Base-by-base conservation (phyloP, 2,329 filamentous ascomycete genomes). In the Bipolaris oryzae region DNA sequence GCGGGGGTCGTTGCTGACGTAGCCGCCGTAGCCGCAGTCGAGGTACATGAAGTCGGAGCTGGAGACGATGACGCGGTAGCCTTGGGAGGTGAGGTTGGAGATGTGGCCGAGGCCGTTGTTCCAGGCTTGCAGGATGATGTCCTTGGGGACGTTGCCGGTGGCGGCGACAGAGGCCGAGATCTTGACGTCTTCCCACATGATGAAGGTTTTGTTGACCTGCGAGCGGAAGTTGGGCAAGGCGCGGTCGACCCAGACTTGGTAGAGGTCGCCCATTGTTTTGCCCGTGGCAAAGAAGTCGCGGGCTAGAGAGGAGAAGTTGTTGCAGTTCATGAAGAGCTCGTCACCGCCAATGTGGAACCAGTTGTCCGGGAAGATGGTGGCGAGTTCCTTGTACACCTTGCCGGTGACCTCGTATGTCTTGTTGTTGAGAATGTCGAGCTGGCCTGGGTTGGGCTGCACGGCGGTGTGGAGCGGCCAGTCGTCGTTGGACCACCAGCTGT, bases 401-500 rank as follows among this genome's bases (percentile, higher is more conserved):
- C 74, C 70, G 1, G 85, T 80, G 2, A 84, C 79, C 28, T 82
- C 78, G 66, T 85, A 85, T 3, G 83, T 85, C 62, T 81, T 81
- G 74, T 81, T 77, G 70, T 84, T 82, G 55, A 85, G 74, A 47
- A 84, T 81, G 57, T 85, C 83, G 47, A 85, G 78, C 59, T 85
- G 83, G 18, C 83, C 83, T 0, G 83, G 83, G 63, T 82, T 84
- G 1, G 83, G 83, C 73, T 85, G 74, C 7, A 85, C 81, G 53
- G 80, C 84, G 1, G 84, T 86, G 62, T 85, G 82, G 20, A 79
- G 70, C 1, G 78, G 56, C 79, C 79, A 86, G 61, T 77, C 71
- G 55, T 87, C 84, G 67, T 86, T 86, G 35, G 82, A 84, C 84
- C 84, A 87, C 84, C 84, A 87, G 20, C 80, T 81, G 69, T 86